phyloP scores from a whole-genome alignment of 1,284 basidiomycete genomes.

The Bjerkandera adusta region DNA sequence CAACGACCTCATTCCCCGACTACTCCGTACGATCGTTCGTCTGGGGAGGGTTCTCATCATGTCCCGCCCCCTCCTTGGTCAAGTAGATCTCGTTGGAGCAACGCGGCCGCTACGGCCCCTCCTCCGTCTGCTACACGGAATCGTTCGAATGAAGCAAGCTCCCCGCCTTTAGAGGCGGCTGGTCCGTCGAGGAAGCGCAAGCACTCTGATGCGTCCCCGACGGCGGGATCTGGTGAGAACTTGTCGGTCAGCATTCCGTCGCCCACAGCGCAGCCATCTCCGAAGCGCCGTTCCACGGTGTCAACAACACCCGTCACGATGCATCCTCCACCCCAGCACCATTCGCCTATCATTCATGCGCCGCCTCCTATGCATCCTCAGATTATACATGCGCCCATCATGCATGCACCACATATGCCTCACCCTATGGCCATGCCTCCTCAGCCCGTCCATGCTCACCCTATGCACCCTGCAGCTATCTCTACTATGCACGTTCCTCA shows the following conservation, averaged over 20 bases:
- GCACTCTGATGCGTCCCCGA: conserved; percentile 38
- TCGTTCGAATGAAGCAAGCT: conserved; percentile 18
- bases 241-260: conserved; percentile 5
- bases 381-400: conserved; percentile 23
- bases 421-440: neutral
- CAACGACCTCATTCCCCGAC: conserved; percentile 33
- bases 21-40: conserved; percentile 30
- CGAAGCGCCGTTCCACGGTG: conserved; percentile 27
- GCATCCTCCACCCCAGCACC: conserved; percentile 12
- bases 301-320: conserved; percentile 12
- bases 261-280: conserved; percentile 10
- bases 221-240: too few species aligned
- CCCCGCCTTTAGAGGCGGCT: conserved; percentile 29
- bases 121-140: conserved; percentile 26
- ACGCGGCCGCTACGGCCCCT: conserved; percentile 29
- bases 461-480: too few species aligned
- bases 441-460: neutral
- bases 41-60: conserved; percentile 1
- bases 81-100: conserved; percentile 36
- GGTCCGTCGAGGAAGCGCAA: conserved; percentile 44
- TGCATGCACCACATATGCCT: conserved; percentile 9
- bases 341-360: conserved; percentile 10
- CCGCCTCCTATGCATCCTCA: conserved; percentile 12
- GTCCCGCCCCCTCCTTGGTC: conserved; percentile 70
- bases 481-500: neutral